Conservation (phyloP, 2,329 filamentous ascomycete species). For the Trichoderma breve region DNA sequence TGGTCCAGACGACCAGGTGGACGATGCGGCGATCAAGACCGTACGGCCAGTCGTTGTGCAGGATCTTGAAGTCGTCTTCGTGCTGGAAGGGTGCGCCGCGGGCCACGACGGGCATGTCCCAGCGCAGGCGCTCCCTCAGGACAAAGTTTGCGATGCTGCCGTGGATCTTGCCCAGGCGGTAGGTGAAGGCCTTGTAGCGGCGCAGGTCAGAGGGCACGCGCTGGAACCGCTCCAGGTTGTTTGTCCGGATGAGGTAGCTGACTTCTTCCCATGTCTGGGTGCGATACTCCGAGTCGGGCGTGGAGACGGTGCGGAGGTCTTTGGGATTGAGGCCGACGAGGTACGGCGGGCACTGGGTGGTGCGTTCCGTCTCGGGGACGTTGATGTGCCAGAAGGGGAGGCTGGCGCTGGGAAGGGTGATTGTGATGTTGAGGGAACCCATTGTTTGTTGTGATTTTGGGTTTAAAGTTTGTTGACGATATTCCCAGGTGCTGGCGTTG, state of each 20-base stretch:
- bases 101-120: conserved; percentile 51
- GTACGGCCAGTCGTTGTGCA: conserved; percentile 95
- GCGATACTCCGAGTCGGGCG: conserved; percentile 64
- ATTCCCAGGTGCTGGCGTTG: not conserved
- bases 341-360: conserved; percentile 67
- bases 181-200: conserved; percentile 71
- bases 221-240: conserved; percentile 74
- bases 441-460: conserved; percentile 28
- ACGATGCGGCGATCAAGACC: conserved; percentile 74
- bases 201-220: conserved; percentile 74
- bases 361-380: conserved; percentile 60
- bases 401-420: conserved; percentile 18
- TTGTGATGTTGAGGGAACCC: conserved; percentile 34
- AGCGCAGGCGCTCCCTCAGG: conserved; percentile 65
- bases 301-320: conserved; percentile 67
- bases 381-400: conserved; percentile 82
- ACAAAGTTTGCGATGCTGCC: conserved; percentile 80
- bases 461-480: not conserved
- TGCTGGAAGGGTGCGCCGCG: conserved; percentile 42
- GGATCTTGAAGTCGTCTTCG: conserved; percentile 64
- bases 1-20: conserved; percentile 91
- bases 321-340: conserved; percentile 63
- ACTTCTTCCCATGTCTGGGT: conserved; percentile 69
- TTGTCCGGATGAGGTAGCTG: conserved; percentile 57
- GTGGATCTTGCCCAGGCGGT: conserved; percentile 61